Conservation (phyloP, 495 filamentous ascomycete genomes). For the Penicillium goetzii region DNA sequence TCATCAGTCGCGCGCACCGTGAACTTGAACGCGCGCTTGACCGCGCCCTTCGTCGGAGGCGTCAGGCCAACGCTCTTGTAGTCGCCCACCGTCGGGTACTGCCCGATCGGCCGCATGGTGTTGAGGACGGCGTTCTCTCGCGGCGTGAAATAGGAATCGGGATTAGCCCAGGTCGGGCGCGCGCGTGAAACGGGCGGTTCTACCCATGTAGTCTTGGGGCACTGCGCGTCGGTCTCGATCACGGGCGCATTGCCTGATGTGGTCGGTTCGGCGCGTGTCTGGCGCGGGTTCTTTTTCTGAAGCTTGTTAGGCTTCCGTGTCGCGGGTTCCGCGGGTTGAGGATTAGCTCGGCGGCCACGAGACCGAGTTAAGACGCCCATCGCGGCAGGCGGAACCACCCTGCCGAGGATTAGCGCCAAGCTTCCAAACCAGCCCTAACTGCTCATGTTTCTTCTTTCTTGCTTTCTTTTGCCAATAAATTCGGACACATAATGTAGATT, state of each 20-base stretch:
- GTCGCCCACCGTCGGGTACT: constrained; percentile 32
- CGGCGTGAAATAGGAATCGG: constrained; percentile 17
- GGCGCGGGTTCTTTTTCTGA: constrained; percentile 23
- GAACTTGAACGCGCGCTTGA: constrained; percentile 14
- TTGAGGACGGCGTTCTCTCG: constrained; percentile 9
- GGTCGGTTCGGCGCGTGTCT: constrained; percentile 19
- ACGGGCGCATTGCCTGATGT: constrained; percentile 15
- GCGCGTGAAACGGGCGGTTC: constrained; percentile 20
- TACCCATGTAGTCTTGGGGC: constrained; percentile 17
- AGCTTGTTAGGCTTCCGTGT: constrained; percentile 21
- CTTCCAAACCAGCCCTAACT: constrained; percentile 27
- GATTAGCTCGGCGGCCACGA: constrained; percentile 18
- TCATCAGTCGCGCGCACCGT: constrained; percentile 6
- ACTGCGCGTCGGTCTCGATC: constrained; percentile 10
- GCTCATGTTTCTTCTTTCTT: background rate
- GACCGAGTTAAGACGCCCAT: constrained; percentile 28
- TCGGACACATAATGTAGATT: background rate
- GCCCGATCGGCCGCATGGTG: constrained; percentile 34
- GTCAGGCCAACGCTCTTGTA: constrained; percentile 29
- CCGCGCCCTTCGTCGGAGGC: constrained; percentile 17
- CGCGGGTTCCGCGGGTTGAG: constrained; percentile 23
- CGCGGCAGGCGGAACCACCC: constrained; percentile 30
- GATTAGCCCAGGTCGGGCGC: constrained; percentile 17
- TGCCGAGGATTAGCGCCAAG: constrained; percentile 33
- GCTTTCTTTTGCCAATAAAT: background rate